Evolutionary conservation across 2,329 filamentous ascomycete genomes (phyloP).

Genomic region (Ophiostoma quercus): DNA sequence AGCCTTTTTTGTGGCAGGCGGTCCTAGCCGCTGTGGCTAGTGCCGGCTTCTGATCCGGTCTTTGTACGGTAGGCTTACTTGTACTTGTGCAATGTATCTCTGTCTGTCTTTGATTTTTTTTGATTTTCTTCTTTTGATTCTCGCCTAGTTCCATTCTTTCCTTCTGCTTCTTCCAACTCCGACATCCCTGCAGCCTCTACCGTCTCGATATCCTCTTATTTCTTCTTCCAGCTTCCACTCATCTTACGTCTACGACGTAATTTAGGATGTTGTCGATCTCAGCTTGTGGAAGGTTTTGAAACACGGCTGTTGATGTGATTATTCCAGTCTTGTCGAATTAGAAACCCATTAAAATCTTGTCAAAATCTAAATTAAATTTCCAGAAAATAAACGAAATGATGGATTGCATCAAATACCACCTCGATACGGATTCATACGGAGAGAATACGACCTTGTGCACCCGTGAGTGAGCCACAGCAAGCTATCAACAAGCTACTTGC

Average conservation of each 20-base stretch:
- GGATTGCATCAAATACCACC: neutral
- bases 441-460: neutral
- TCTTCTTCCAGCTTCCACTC: neutral
- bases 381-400: neutral
- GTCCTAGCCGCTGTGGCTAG: conserved; percentile 10
- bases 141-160: no score
- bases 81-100: neutral
- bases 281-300: neutral
- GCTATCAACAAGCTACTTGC: neutral
- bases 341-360: neutral
- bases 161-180: neutral
- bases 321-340: neutral
- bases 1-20: neutral
- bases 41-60: conserved; percentile 4
- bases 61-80: neutral
- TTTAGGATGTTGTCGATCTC: neutral
- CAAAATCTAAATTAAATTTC: neutral
- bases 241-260: neutral
- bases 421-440: neutral
- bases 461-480: neutral
- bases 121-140: neutral
- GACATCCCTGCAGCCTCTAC: neutral
- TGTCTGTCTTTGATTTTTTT: neutral
- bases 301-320: neutral
- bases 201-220: neutral